Base-by-base conservation (phyloP, 2,329 filamentous ascomycete genomes). In the Ophiostoma montium region DNA sequence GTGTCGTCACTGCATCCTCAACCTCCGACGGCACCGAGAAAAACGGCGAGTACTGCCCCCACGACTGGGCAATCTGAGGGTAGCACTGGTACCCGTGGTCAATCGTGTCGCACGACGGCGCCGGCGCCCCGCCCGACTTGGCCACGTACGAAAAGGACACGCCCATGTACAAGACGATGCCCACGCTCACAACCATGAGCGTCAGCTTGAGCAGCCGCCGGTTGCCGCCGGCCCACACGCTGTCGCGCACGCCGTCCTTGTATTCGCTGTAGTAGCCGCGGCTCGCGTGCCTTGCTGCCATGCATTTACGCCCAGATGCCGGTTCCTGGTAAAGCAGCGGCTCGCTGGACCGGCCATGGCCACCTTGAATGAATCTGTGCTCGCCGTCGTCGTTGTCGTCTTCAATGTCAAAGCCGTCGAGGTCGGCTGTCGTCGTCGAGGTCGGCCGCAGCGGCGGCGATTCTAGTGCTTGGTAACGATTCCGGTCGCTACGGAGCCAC, bases 41-140 rank as follows among this genome's bases (percentile, higher is more conserved):
- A 66, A 80, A 94, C 2, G 88, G 86, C 16, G 86, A 84, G 63
- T 95, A 95, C 62, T 90, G 87, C 50, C 88, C 89, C 86, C 87
- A 94, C 49, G 70, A 74, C 56, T 79, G 82, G 1, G 79, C 77
- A 41, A 82, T 72, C 31, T 73, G 62, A 4, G 74, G 64, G 44
- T 71, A 70, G 63, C 84, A 88, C 54, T 75, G 72, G 62, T 80
- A 84, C 51, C 81, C 81, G 35, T 67, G 55, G 38, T 71, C 60
- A 33, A 74, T 63, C 6, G 68, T 70, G 59, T 77, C 74, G 63
- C 78, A 82, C 12, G 59, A 55, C 15, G 32, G 23, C 9, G 43
- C n/a, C 33, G 16, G 30, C 12, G 32, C 19, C n/a, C 27, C 35
- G n/a, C 32, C 33, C 4, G 16, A 16, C 15, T 33, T 13, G 15